phyloP scores from a whole-genome alignment of 495 filamentous ascomycete genomes.

The Amniculicola lignicola region DNA sequence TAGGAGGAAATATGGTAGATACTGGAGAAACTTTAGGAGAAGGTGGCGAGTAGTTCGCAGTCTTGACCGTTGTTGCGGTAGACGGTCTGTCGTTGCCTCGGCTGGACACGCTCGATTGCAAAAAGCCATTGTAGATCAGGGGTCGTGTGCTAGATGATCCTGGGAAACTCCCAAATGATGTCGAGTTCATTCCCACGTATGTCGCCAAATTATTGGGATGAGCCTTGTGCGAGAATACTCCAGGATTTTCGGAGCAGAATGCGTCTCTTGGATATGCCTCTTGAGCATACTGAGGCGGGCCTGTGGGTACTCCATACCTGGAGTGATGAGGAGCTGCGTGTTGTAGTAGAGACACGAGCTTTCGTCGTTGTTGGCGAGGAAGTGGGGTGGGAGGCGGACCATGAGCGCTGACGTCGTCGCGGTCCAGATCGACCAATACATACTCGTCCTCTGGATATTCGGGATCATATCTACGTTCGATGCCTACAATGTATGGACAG shows the following conservation, averaged over 20 bases:
- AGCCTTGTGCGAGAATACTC: constrained; percentile 69
- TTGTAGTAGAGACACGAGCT: constrained; percentile 83
- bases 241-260: constrained; percentile 79
- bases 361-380: constrained; percentile 84
- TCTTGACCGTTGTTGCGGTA: constrained; percentile 71
- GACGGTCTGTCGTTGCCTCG: constrained; percentile 69
- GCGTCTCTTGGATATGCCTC: constrained; percentile 88
- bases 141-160: constrained; percentile 45
- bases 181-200: constrained; percentile 83
- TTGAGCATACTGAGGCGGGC: constrained; percentile 88
- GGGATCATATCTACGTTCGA: constrained; percentile 89
- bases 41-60: constrained; percentile 61
- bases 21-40: constrained; percentile 78
- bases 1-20: constrained; percentile 71
- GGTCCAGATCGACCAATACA: constrained; percentile 89
- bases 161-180: constrained; percentile 66
- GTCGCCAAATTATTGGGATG: constrained; percentile 70
- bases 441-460: constrained; percentile 96
- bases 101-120: constrained; percentile 66
- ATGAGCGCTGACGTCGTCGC: constrained; percentile 81
- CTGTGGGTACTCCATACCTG: constrained; percentile 77
- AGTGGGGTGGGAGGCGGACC: constrained; percentile 62
- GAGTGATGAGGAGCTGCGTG: constrained; percentile 85
- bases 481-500: constrained; percentile 94
- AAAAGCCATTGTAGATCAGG: constrained; percentile 85